Evolutionary conservation across 2,329 filamentous ascomycete genomes (phyloP), one percentile per base, ranked within the genome.

Genomic region (Fonsecaea pedrosoi): DNA sequence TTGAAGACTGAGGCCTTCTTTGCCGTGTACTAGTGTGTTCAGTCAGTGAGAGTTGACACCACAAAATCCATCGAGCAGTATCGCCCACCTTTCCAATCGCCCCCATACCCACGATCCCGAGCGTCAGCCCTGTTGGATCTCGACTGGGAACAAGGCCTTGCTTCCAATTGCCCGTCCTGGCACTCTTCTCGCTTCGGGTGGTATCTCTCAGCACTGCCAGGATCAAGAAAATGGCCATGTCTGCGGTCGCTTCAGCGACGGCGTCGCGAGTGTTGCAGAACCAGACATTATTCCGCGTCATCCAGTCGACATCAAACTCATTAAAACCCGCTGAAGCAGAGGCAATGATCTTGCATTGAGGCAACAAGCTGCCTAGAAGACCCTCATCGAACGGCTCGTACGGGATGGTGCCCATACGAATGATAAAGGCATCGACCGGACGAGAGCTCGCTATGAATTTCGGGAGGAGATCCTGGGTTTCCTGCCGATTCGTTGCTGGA

Each of bases 1-100:
- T 89, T 90, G 75, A 96, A 94, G 0, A 84, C 90, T 62, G 86
- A 83, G 2, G 89, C 90, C 78, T 93, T 93, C 75, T 82, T 55
- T 13, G 67, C 69, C 9, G 64, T 54, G 37, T 67, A 63, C 69
- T 67, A 13, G 18, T 21, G 21, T 21, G 21, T 21, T 21, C 25
- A 25, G 3, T 25, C 25, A 25, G 25, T 25, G 2, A 25, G 25
- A 7, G 10, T 21, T n/a, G 38, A 48, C 12, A 21, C 12, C 30
- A 12, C 1, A 7, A n/a, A 21, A 25, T 8, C 0, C 35, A 18
- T 12, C 3, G 13, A 34, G 25, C 2, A 38, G 10, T 10, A 9
- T 12, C 40, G 21, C 54, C 8, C 30, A 65, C 66, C 66, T 79
- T 80, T 0, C 83, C 83, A 54, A 85, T 84, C 0, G 76, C 74